Conservation (phyloP, 345 rosid species). For the Ceriops tagal region DNA sequence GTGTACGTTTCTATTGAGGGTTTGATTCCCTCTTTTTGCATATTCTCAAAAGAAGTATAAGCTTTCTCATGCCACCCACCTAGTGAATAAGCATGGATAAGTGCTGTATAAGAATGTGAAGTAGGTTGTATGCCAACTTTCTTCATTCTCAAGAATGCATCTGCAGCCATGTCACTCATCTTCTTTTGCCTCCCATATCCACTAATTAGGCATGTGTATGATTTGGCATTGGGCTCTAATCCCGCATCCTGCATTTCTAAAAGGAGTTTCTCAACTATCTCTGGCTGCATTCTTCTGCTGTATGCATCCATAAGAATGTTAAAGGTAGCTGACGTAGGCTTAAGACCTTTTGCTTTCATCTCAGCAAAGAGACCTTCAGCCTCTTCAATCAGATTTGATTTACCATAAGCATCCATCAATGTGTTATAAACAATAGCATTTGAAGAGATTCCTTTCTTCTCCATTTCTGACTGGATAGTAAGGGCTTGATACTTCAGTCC, state of each 20-base stretch:
- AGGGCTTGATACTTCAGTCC: slow-evolving; percentile 79
- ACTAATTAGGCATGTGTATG: slow-evolving; percentile 71
- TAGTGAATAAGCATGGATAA: slow-evolving; percentile 83
- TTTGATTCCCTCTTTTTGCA: slow-evolving; percentile 60
- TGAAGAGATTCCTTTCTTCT: slow-evolving; percentile 65
- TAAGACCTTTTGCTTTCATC: slow-evolving; percentile 60
- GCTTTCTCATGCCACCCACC: slow-evolving; percentile 84
- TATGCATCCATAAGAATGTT: slow-evolving; percentile 84
- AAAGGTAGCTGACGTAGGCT: slow-evolving; percentile 54
- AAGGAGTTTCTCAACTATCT: slow-evolving; percentile 59
- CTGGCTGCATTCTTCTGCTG: slow-evolving; percentile 87
- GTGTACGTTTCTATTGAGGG: slow-evolving; percentile 85
- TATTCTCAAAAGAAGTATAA: slow-evolving; percentile 53
- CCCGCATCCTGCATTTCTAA: slow-evolving; percentile 64
- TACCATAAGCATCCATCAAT: slow-evolving; percentile 74
- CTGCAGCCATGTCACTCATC: slow-evolving; percentile 83
- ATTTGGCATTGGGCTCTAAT: slow-evolving; percentile 57
- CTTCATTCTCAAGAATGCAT: slow-evolving; percentile 73
- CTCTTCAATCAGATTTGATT: slow-evolving; percentile 69
- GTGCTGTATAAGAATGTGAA: slow-evolving; percentile 77
- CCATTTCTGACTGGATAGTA: slow-evolving; percentile 78
- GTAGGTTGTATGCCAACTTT: slow-evolving; percentile 64
- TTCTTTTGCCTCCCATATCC: slow-evolving; percentile 74
- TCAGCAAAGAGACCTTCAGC: slow-evolving; percentile 80
- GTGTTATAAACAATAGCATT: slow-evolving; percentile 67